Evolutionary conservation across 164 flowering plant genomes (phyloP), one percentile per base, ranked within the genome.

Genomic region (Piper longum): DNA sequence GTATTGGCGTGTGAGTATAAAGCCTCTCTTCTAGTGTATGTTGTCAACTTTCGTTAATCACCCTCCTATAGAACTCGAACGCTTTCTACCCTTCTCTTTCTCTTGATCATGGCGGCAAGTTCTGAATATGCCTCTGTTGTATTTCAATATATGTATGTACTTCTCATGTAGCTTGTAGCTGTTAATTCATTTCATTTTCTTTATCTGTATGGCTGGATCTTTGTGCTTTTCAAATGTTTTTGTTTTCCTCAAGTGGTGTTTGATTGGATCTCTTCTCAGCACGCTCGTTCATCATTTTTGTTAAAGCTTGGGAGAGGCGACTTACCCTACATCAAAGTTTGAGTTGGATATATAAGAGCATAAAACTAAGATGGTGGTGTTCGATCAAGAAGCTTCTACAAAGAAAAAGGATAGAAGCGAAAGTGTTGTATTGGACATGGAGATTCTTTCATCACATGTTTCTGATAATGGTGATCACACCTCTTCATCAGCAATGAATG

Each of bases 351-450:
- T 54, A 26, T 16, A n/a, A 55, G n/a, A 7, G 41, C 3, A 11
- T 12, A 9, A 9, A 2, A 12, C 5, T 36, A 63, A 42, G 17
- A 63, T 54, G 66, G 36, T 16, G 13, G 48, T 63, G 54, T 51
- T 45, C 8, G 59, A 41, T 12, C 17, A 63, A n/a, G 66, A n/a
- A 8, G 48, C 44, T 40, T 63, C 51, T 11, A 16, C 14, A 39
- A 51, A 62, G 56, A 62, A 17, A 45, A 45, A 5, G 41, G 56
- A 19, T 41, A 26, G 4, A 51, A 11, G 16, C 52, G 64, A 62
- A 6, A 19, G 56, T 26, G 51, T 41, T 41, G 43, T 63, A 41
- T 40, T 63, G 66, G 59, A 63, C 8, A 63, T 63, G 44, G 66
- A 63, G 26, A 40, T 41, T 48, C 52, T 48, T 3, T 48, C 52